Evolutionary conservation across 345 rosid species (phyloP), one percentile per base, ranked within the genome.

Genomic region (Eucalyptus cloeziana): DNA sequence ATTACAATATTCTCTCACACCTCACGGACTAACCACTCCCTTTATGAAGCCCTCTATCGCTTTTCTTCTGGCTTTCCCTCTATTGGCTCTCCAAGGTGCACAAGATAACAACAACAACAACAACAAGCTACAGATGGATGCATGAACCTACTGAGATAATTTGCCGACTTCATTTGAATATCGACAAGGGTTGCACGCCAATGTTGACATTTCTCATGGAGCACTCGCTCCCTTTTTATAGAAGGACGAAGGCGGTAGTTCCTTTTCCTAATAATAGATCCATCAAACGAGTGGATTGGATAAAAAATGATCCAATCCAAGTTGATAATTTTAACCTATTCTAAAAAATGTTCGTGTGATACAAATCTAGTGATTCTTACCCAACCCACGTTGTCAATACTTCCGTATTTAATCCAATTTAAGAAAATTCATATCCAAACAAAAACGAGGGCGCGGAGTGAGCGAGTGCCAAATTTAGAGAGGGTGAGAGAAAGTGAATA

Each of bases 401-500:
- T 56, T 56, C 13, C 3, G 10, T 22, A 24, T 56, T 24, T 56
- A 56, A 56, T 24, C 1, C 5, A 10, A 56, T 56, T 56, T 56
- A 24, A 25, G 62, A 56, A 56, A 56, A 56, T 6, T 25, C 0
- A 22, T 22, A 56, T 25, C 62, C 30, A 56, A 56, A 56, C 30
- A 0, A 25, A 56, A 25, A 2, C 9, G 1, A 56, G 27, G 6
- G 1, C 0, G 1, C 3, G 1, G 3, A 56, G 62, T 56, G 19
- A 24, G 13, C 3, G 1, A 56, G 30, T 56, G 13, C 62, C 30
- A 24, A 56, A 56, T 56, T 24, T 52, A 0, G 58, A 52, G 1
- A 52, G 58, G 58, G 58, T 19, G 58, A 52, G 58, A 52, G 58
- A 19, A 52, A 52, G 58, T 52, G 58, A 52, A 51, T 51, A 51